A percentile compares a stretch with the other conserved stretches of the same genome.
These are phyloP conservation scores for Cicer chorassanicum DNA, from an alignment of 306 rosid species.

Conservation along the genomic window DNA sequence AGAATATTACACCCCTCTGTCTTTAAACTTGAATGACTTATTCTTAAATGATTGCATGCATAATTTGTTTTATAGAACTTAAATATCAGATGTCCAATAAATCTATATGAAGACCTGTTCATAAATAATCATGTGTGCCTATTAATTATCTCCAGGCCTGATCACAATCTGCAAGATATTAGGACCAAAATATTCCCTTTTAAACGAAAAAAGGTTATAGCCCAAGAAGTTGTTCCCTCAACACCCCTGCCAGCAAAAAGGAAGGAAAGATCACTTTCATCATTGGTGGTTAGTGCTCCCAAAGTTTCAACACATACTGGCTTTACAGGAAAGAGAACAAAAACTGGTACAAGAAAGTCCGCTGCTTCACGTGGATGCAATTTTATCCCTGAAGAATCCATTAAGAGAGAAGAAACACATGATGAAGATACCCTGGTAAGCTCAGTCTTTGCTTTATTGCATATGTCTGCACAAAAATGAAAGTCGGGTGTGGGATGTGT, in stretches of 20 bases:
- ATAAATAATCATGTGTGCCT: constrained; percentile 30
- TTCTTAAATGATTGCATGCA: constrained; percentile 25
- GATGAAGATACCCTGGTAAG: constrained; percentile 65
- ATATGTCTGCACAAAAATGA: constrained; percentile 50
- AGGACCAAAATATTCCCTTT: constrained; percentile 86
- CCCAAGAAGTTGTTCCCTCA: constrained; percentile 70
- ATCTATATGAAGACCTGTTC: constrained; percentile 24
- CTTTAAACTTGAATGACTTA: constrained; percentile 34
- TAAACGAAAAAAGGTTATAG: constrained; percentile 59
- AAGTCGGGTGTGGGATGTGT: constrained; percentile 53
- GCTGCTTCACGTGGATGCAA: constrained; percentile 74
- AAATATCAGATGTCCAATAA: constrained; percentile 1
- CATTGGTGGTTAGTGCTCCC: constrained; percentile 87
- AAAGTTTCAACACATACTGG: constrained; percentile 77
- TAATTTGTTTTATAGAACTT: constrained; percentile 5
- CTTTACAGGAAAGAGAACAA: constrained; percentile 89
- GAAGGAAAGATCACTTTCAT: constrained; percentile 97
- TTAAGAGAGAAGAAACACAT: constrained; percentile 66
- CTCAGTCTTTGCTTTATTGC: constrained; percentile 57
- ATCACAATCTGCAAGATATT: constrained; percentile 96
- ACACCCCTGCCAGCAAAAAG: constrained; percentile 73
- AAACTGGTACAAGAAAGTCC: constrained; percentile 71
- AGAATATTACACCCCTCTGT: constrained; percentile 25
- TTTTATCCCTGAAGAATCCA: constrained; percentile 58
- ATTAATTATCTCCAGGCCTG: constrained; percentile 75